Conservation (phyloP, 352 stramenopile species). For the Pythium utonaiense region DNA sequence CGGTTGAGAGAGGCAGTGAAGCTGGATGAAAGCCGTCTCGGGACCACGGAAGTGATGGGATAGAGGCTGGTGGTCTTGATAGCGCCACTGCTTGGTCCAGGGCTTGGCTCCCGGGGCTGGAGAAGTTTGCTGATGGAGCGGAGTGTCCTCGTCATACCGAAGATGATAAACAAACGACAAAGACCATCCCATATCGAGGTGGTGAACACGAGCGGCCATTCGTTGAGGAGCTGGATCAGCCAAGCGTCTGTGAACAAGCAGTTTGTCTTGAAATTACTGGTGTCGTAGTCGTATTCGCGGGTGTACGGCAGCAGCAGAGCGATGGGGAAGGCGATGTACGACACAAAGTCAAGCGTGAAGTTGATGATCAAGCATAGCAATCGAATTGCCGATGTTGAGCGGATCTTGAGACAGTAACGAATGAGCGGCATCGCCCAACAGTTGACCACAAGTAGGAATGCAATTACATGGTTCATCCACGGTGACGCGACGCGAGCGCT, state of each 20-base stretch:
- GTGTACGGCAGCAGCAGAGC: conserved; percentile 25
- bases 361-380: conserved; percentile 19
- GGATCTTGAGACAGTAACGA: background rate
- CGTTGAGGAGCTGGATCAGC: conserved; percentile 29
- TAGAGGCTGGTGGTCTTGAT: no score
- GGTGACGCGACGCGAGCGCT: conserved; percentile 15
- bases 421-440: conserved; percentile 28
- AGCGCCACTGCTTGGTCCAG: no score
- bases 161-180: conserved; percentile 26
- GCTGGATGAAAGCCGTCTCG: no score
- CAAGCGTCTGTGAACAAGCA: conserved; percentile 26
- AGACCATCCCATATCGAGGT: conserved; percentile 16
- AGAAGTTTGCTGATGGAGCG: conserved; percentile 18
- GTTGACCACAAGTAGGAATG: conserved; percentile 25
- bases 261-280: conserved; percentile 9
- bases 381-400: background rate
- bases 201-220: conserved; percentile 25
- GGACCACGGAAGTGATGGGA: no score
- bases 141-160: conserved; percentile 15
- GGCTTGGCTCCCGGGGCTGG: no score
- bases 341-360: conserved; percentile 21
- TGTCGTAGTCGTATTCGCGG: conserved; percentile 3
- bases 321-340: conserved; percentile 21
- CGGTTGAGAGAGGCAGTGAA: background rate
- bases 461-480: conserved; percentile 26